phyloP scores from a whole-genome alignment of 345 rosid genomes.

The Ceriops tagal region DNA sequence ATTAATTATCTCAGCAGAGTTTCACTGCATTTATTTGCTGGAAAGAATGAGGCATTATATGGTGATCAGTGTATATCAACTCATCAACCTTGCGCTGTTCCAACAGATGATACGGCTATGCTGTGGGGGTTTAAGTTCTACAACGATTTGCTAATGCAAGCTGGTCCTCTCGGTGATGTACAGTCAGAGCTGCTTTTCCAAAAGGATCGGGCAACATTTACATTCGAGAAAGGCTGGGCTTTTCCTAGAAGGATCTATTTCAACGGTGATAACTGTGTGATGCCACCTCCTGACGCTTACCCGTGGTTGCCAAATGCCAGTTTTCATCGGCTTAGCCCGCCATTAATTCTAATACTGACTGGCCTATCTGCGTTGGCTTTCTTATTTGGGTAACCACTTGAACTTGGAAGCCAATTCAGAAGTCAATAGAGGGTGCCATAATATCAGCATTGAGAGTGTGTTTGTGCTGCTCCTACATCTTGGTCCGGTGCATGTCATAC shows the following conservation, averaged over 20 bases:
- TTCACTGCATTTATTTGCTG: no score
- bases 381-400: constrained; percentile 22
- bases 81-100: background rate
- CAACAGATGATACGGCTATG: constrained; percentile 80
- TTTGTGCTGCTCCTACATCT: background rate
- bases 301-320: constrained; percentile 79
- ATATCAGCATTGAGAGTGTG: background rate
- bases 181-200: constrained; percentile 82
- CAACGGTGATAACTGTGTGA: constrained; percentile 83
- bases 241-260: constrained; percentile 85
- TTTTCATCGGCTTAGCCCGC: constrained; percentile 26
- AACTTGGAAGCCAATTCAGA: background rate
- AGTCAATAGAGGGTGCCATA: background rate
- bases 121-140: constrained; percentile 73
- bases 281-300: constrained; percentile 82
- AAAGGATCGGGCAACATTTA: constrained; percentile 58
- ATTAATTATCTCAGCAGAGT: no score
- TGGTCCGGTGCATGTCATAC: background rate
- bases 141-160: constrained; percentile 75
- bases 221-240: constrained; percentile 86
- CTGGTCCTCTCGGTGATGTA: constrained; percentile 73
- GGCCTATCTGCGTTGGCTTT: constrained; percentile 40
- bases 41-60: no score
- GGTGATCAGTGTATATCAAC: background rate
- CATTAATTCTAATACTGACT: constrained; percentile 21